phyloP scores from a whole-genome alignment of 768 basidiomycete genomes.

The Tulasnella sp. region DNA sequence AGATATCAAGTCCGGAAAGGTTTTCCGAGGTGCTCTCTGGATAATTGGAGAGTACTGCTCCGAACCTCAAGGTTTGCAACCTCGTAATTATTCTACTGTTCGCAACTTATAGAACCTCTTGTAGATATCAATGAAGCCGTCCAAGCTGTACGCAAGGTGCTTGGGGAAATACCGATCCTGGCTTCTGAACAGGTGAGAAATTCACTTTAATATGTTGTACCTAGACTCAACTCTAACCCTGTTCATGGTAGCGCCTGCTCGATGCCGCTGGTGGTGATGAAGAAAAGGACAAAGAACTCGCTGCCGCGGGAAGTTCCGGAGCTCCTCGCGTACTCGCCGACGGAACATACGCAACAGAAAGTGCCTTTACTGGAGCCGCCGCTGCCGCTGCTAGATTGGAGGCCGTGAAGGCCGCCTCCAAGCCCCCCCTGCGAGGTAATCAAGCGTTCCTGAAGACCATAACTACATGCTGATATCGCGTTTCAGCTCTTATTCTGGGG shows the following conservation, averaged over 20 bases:
- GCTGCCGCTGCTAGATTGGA: conserved; percentile 58
- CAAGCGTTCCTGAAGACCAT: conserved; percentile 7
- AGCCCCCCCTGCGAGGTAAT: conserved; percentile 78
- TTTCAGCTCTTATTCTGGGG: conserved; percentile 65
- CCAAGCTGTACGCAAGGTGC: conserved; percentile 63
- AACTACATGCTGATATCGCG: not conserved
- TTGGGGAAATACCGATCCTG: conserved; percentile 96
- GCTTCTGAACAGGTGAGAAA: conserved; percentile 62
- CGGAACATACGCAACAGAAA: conserved; percentile 96
- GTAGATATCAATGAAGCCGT: conserved; percentile 58
- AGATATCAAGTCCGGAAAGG: conserved; percentile 92
- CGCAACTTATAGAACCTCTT: not conserved
- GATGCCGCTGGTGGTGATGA: conserved; percentile 59
- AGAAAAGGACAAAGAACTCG: conserved; percentile 32
- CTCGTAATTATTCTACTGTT: not conserved
- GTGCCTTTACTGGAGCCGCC: conserved; percentile 51
- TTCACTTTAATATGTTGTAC: conserved; percentile 16
- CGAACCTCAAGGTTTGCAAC: conserved; percentile 31
- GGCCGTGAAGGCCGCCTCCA: conserved; percentile 71
- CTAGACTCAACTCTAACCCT: not conserved
- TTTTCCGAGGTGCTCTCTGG: conserved; percentile 93
- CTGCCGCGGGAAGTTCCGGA: conserved; percentile 33
- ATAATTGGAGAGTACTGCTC: conserved; percentile 91
- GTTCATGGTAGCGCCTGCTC: conserved; percentile 38
- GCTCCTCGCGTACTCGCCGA: conserved; percentile 78